Conservation (phyloP, 495 filamentous ascomycete genomes). For the Hypoxylon lenormandii region DNA sequence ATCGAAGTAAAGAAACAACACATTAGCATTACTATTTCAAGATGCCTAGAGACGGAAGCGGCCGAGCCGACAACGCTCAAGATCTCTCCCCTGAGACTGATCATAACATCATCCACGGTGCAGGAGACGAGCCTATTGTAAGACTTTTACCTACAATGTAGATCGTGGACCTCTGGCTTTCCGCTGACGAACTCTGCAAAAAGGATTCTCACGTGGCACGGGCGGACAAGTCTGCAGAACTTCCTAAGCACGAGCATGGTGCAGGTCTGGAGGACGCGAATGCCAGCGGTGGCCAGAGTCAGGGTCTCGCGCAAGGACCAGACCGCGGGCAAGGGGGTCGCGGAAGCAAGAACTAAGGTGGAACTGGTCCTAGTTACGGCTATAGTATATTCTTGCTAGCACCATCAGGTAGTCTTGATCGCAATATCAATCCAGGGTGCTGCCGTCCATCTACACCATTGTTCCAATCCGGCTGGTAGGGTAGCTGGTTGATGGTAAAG, state of each 20-base stretch:
- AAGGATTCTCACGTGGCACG: constrained; percentile 48
- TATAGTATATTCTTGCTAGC: constrained; percentile 38
- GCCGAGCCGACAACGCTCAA: constrained; percentile 52
- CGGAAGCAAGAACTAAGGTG: constrained; percentile 25
- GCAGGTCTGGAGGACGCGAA: constrained; percentile 41
- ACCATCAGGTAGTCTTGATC: constrained; percentile 31
- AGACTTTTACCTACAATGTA: constrained; percentile 12
- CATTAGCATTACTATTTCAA: background rate
- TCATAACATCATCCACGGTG: constrained; percentile 58
- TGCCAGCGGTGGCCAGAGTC: constrained; percentile 49
- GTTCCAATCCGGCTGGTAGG: constrained; percentile 33
- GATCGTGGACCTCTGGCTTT: background rate
- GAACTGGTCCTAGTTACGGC: background rate
- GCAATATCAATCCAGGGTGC: constrained; percentile 34
- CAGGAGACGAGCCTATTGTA: constrained; percentile 47
- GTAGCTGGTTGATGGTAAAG: constrained; percentile 59
- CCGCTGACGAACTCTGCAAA: background rate
- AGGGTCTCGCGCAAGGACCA: constrained; percentile 47
- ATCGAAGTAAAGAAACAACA: background rate
- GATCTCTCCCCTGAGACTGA: constrained; percentile 41
- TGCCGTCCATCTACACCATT: constrained; percentile 36
- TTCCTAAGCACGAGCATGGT: constrained; percentile 55
- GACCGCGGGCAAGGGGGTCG: constrained; percentile 45
- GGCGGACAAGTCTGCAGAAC: constrained; percentile 56
- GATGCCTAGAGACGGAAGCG: constrained; percentile 58